These are phyloP conservation scores for Jasminum sambac DNA, from an alignment of 257 asterid genomes.

Conservation along the genomic window DNA sequence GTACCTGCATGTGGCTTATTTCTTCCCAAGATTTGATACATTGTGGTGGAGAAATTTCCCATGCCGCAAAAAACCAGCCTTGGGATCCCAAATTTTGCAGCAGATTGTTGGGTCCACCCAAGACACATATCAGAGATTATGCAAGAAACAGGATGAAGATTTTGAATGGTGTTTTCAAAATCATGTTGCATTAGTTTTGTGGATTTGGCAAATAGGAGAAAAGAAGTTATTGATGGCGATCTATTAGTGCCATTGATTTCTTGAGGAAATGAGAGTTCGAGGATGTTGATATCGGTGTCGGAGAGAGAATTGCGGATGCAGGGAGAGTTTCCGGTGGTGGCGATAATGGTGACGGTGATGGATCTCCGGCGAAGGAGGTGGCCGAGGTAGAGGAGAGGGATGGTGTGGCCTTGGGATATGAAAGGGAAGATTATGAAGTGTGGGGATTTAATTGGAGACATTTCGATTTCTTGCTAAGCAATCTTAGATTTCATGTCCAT, in stretches of 20 bases:
- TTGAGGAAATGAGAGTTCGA: conserved; percentile 65
- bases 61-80: conserved; percentile 54
- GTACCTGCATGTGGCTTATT: conserved; percentile 46
- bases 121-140: conserved; percentile 59
- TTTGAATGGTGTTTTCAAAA: conserved; percentile 46
- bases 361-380: conserved; percentile 56
- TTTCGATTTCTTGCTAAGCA: not conserved
- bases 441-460: conserved; percentile 47
- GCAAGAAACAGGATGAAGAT: conserved; percentile 44
- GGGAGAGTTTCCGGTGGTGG: conserved; percentile 61
- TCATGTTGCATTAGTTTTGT: conserved; percentile 50
- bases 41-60: conserved; percentile 45
- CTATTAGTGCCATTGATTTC: conserved; percentile 50
- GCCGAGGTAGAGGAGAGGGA: conserved; percentile 72
- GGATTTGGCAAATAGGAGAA: conserved; percentile 38
- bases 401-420: conserved; percentile 72
- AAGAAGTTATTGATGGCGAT: conserved; percentile 42
- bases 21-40: conserved; percentile 36
- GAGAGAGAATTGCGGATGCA: conserved; percentile 37
- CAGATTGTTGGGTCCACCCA: conserved; percentile 62
- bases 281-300: conserved; percentile 31
- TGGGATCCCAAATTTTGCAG: conserved; percentile 44
- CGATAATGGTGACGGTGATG: conserved; percentile 54
- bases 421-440: conserved; percentile 73
- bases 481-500: not conserved